phyloP scores from a whole-genome alignment of 352 stramenopile genomes.

The Phytophthora pseudosyringae region DNA sequence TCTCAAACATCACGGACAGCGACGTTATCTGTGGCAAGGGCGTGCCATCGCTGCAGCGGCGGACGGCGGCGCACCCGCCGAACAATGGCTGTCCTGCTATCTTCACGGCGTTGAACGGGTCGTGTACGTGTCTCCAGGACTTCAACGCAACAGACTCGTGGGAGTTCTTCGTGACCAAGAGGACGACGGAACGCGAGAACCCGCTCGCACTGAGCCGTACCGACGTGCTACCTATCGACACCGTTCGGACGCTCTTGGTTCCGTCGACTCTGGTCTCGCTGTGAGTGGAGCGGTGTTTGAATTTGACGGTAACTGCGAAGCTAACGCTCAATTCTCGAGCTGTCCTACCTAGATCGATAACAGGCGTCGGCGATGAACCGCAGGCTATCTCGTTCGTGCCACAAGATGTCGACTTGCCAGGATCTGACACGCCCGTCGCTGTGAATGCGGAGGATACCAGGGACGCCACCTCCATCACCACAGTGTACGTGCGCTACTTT shows the following conservation, averaged over 20 bases:
- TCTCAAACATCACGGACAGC: slow-evolving; percentile 34
- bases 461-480: slow-evolving; percentile 24
- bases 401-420: slow-evolving; percentile 32
- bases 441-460: slow-evolving; percentile 31
- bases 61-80: slow-evolving; percentile 20
- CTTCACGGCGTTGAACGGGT: slow-evolving; percentile 45
- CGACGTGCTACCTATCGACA: slow-evolving; percentile 38
- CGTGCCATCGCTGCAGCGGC: slow-evolving; percentile 43
- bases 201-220: slow-evolving; percentile 19
- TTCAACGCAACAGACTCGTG: slow-evolving; percentile 31
- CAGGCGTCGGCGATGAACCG: slow-evolving; percentile 24
- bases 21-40: slow-evolving; percentile 41
- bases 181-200: slow-evolving; percentile 7
- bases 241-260: slow-evolving; percentile 45
- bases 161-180: slow-evolving; percentile 41
- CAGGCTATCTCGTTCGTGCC: slow-evolving; percentile 36
- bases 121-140: slow-evolving; percentile 49
- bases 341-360: slow-evolving; percentile 17
- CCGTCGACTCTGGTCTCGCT: slow-evolving; percentile 36
- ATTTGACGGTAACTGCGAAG: too few species aligned
- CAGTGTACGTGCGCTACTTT: slow-evolving; percentile 24
- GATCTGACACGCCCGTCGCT: slow-evolving; percentile 31
- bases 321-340: too few species aligned
- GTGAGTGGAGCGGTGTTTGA: slow-evolving; percentile 15
- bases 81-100: slow-evolving; percentile 48